These are phyloP conservation scores for Penicillium crystallinum DNA, from an alignment of 495 filamentous ascomycete species.

Conservation along the genomic window DNA sequence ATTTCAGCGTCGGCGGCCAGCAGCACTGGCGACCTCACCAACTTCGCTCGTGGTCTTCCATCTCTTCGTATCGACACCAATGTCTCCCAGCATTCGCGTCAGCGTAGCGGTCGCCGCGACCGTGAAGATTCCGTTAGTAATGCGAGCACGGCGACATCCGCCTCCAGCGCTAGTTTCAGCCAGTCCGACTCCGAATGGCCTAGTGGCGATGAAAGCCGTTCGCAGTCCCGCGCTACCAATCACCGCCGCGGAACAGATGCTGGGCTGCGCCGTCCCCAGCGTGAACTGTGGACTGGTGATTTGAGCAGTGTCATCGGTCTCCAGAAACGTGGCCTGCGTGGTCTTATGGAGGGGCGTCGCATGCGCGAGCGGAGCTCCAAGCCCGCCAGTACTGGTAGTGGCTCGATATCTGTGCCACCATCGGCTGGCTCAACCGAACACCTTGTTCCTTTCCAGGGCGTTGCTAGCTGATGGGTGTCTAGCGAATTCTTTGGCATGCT, in stretches of 20 bases:
- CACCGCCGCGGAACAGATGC: constrained; percentile 34
- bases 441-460: constrained; percentile 15
- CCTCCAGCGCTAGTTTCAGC: constrained; percentile 39
- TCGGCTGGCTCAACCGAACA: constrained; percentile 16
- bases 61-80: constrained; percentile 44
- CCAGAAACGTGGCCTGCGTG: constrained; percentile 87
- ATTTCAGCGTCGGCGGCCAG: constrained; percentile 30
- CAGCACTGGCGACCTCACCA: constrained; percentile 26
- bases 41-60: constrained; percentile 31
- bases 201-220: constrained; percentile 20
- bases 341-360: constrained; percentile 89
- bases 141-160: constrained; percentile 38
- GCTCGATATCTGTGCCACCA: constrained; percentile 13
- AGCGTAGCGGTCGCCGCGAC: constrained; percentile 23
- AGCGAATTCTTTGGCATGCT: not conserved
- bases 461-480: constrained; percentile 10
- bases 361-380: constrained; percentile 65
- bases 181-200: constrained; percentile 40
- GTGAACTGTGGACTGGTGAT: constrained; percentile 76
- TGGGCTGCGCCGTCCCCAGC: constrained; percentile 21
- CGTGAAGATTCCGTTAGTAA: constrained; percentile 42
- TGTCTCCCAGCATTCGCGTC: constrained; percentile 26
- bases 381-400: constrained; percentile 24
- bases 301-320: constrained; percentile 91
- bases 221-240: constrained; percentile 15